phyloP scores from a whole-genome alignment of 2,329 filamentous ascomycete species.

The Nannizziopsis barbatae region DNA sequence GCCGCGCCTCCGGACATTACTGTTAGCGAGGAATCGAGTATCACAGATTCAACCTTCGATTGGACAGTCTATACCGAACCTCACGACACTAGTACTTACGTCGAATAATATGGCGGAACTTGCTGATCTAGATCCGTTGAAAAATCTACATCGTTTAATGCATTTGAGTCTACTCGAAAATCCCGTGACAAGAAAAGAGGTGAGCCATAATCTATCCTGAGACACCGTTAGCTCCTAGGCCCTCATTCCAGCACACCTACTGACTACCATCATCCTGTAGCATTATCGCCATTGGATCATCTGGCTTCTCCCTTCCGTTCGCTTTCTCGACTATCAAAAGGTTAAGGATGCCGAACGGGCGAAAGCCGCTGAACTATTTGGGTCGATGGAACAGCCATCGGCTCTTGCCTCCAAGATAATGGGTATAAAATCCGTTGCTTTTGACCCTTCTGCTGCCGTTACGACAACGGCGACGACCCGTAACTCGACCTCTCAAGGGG shows the following conservation, averaged over 20 bases:
- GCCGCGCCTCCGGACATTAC: constrained; percentile 73
- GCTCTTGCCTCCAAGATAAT: constrained; percentile 75
- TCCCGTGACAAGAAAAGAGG: constrained; percentile 85
- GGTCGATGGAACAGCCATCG: constrained; percentile 58
- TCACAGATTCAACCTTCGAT: constrained; percentile 66
- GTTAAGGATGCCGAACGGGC: constrained; percentile 76
- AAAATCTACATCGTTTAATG: constrained; percentile 56
- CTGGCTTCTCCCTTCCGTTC: constrained; percentile 71
- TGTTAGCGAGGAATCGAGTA: constrained; percentile 83
- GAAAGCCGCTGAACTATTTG: constrained; percentile 70
- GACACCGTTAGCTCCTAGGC: too few relatives aligned
- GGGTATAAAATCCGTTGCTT: constrained; percentile 67
- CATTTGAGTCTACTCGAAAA: constrained; percentile 78
- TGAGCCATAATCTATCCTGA: constrained; percentile 36
- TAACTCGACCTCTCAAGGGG: constrained; percentile 27
- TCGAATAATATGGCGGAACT: constrained; percentile 74
- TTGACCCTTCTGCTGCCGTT: constrained; percentile 45
- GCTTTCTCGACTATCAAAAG: constrained; percentile 86
- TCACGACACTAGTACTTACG: constrained; percentile 70
- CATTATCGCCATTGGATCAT: constrained; percentile 88
- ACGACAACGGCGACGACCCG: constrained; percentile 28
- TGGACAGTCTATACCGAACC: constrained; percentile 63
- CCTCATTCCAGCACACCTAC: background rate
- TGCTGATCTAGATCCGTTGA: constrained; percentile 74
- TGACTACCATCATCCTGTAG: constrained; percentile 37